Conservation (phyloP, 495 filamentous ascomycete genomes). For the Parmelia sp. region DNA sequence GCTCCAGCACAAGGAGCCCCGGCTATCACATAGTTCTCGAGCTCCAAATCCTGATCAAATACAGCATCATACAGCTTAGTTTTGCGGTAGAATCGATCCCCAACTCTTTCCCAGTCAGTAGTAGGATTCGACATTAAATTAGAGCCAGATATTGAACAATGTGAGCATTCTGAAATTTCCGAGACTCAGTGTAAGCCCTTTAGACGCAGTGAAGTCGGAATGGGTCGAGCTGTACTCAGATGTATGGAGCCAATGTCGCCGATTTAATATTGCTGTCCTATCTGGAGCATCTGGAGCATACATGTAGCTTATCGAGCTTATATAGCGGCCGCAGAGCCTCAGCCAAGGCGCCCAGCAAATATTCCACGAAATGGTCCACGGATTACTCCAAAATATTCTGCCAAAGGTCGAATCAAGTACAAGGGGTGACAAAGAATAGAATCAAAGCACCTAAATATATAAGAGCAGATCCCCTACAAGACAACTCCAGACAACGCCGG, state of each 20-base stretch:
- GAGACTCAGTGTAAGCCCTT: background rate
- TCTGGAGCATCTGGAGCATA: too few species aligned
- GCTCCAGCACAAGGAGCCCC: constrained; percentile 95
- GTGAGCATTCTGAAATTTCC: background rate
- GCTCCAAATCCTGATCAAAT: constrained; percentile 85
- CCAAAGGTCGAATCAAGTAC: background rate
- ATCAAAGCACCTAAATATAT: background rate
- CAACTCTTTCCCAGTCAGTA: constrained; percentile 87
- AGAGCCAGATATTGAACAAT: background rate
- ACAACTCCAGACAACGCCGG: background rate
- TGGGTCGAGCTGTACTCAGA: background rate
- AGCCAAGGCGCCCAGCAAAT: background rate
- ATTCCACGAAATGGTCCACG: background rate
- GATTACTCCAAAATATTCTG: background rate
- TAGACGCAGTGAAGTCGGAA: background rate
- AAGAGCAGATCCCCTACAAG: background rate
- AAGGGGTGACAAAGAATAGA: background rate
- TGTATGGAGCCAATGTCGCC: background rate
- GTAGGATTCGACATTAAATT: constrained; percentile 53
- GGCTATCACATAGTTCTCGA: constrained; percentile 88
- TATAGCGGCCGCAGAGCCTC: background rate
- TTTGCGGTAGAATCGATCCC: constrained; percentile 90
- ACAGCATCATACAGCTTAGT: constrained; percentile 84
- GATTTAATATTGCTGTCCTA: background rate
- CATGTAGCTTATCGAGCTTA: background rate